These are phyloP conservation scores for Alternaria viburni DNA, from an alignment of 2,329 filamentous ascomycete species.

Conservation along the genomic window DNA sequence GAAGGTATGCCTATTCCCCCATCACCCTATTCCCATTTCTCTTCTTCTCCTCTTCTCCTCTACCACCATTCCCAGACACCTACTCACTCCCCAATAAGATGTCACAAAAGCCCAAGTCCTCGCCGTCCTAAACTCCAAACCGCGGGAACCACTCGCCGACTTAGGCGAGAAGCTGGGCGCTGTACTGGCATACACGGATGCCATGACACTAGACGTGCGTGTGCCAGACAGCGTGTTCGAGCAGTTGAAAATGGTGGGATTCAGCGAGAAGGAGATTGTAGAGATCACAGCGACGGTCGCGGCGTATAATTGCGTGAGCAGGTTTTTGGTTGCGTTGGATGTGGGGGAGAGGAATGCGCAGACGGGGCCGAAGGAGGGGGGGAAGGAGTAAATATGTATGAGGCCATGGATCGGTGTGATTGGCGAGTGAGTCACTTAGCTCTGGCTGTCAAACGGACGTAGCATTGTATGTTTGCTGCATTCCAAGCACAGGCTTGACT, in stretches of 20 bases:
- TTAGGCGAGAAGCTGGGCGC: conserved; percentile 69
- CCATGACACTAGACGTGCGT: conserved; percentile 78
- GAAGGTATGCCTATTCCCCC: neutral
- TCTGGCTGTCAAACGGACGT: neutral
- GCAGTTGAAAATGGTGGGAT: conserved; percentile 61
- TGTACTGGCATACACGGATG: conserved; percentile 76
- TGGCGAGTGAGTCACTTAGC: neutral
- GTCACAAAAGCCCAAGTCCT: conserved; percentile 46
- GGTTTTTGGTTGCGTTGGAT: conserved; percentile 82
- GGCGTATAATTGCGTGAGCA: conserved; percentile 83
- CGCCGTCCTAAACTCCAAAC: conserved; percentile 31
- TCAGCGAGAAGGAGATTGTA: conserved; percentile 75
- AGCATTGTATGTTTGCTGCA: neutral
- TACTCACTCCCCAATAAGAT: neutral
- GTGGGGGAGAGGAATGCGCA: conserved; percentile 56
- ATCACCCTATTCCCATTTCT: neutral
- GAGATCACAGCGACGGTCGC: conserved; percentile 82
- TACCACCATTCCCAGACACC: neutral
- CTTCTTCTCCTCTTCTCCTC: neutral
- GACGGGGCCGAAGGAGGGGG: conserved; percentile 24
- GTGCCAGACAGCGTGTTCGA: conserved; percentile 74
- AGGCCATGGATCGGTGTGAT: neutral
- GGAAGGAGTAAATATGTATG: conserved; percentile 9
- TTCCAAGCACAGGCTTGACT: neutral
- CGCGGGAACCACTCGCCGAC: conserved; percentile 11